Evolutionary conservation across 176 grass and related monocot species (phyloP).

Genomic region (Hordeum vulgare): DNA sequence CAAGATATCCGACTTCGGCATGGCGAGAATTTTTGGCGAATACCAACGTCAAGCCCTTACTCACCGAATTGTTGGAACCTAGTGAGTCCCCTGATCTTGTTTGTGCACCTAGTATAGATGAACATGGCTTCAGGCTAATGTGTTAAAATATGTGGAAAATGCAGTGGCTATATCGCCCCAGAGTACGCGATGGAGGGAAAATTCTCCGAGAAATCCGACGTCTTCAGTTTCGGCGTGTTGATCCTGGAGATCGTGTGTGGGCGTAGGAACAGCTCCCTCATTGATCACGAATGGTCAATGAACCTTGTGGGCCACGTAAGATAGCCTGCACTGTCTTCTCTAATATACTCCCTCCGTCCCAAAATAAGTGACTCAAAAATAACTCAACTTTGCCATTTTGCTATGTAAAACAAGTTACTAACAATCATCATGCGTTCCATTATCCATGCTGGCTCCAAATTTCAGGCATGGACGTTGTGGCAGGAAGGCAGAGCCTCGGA

Average conservation of each 20-base stretch:
- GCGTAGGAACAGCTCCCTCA: conserved; percentile 40
- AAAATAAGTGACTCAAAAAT: no score
- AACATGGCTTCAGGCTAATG: neutral
- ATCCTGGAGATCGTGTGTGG: conserved; percentile 61
- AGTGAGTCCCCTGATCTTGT: conserved; percentile 18
- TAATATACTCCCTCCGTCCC: neutral
- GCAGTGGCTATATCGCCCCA: conserved; percentile 62
- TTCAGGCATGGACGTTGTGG: conserved; percentile 67
- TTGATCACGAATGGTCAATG: conserved; percentile 50
- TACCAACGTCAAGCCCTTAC: conserved; percentile 61
- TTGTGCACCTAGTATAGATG: neutral
- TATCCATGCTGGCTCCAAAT: neutral
- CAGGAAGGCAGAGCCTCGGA: conserved; percentile 30
- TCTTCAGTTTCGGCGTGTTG: conserved; percentile 65
- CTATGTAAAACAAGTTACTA: neutral
- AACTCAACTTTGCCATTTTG: neutral
- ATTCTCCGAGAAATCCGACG: conserved; percentile 64
- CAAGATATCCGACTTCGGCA: conserved; percentile 70
- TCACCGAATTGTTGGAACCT: conserved; percentile 60
- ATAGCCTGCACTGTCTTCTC: neutral
- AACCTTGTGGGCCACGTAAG: conserved; percentile 75
- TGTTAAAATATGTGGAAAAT: conserved; percentile 9
- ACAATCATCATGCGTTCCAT: neutral
- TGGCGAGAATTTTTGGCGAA: conserved; percentile 57
- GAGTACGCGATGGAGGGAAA: conserved; percentile 69